Base-by-base conservation (phyloP, 257 asterid genomes). In the Plantago ovata region DNA sequence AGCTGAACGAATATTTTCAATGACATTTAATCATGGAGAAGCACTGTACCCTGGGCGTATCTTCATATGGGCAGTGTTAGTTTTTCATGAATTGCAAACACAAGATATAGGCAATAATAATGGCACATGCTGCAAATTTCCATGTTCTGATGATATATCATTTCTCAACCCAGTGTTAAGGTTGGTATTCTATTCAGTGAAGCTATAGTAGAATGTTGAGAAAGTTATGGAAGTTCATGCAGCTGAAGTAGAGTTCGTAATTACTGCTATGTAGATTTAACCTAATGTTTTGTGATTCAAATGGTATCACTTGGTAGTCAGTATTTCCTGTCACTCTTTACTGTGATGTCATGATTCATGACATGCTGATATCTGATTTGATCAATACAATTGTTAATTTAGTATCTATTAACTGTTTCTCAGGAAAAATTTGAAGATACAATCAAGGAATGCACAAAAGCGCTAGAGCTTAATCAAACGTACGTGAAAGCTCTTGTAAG, bases 391-490 rank as follows among this genome's bases (percentile, higher is more conserved):
- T 74, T n/a, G 50, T 58, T 58, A 41, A 49, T 66, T 43, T 65
- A 42, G 13, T 44, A 44, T 69, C 38, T 52, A 23, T 23, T 63
- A 49, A 72, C 66, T 43, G 50, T 15, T 60, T 58, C 28, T 43
- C 76, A 92, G 98, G 94, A 75, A 54, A 83, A 88, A 62, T 61
- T 66, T 74, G 87, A 80, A 59, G 98, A 92, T 63, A 77, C 93
- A 11, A 39, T 80, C 69, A 88, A 80, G 79, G 96, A 92, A 69
- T 83, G 98, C 70, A 83, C 95, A 51, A 92, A 85, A 73, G 96
- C 96, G 14, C 61, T 88, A 56, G 95, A 92, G 67, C 82, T 92
- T 72, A 88, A 92, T 71, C 84, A 95, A 33, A 66, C 76, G 1
- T 92, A 88, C 79, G 16, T 79, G 61, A 92, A 88, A 64, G 95